A percentile compares a stretch with the other conserved stretches of the same genome.
Evolutionary conservation across 1,139 yeast species (phyloP).

Genomic region (Blastobotrys raffinosifermentans): DNA sequence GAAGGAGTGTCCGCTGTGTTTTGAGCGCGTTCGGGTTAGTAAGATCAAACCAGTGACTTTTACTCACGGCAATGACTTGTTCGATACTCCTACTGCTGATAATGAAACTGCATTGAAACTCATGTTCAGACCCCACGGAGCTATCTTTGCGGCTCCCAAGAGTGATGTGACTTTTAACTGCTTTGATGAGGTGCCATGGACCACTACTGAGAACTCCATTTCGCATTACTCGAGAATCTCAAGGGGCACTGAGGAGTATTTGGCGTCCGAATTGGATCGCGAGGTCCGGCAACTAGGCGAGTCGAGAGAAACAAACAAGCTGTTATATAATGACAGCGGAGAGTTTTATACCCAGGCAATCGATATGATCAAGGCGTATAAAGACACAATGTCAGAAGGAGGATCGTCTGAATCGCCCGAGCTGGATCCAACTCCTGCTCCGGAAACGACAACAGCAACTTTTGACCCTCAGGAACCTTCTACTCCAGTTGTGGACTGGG

Average conservation of each 20-base stretch:
- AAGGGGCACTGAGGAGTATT: constrained; percentile 54
- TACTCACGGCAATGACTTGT: constrained; percentile 49
- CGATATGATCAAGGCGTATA: constrained; percentile 40
- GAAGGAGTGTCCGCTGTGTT: constrained; percentile 84
- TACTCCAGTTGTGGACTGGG: not conserved
- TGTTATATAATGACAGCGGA: constrained; percentile 55
- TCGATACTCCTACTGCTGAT: constrained; percentile 56
- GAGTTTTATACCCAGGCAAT: constrained; percentile 54
- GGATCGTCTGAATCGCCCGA: not conserved
- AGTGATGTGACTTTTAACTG: constrained; percentile 12
- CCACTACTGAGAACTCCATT: constrained; percentile 8
- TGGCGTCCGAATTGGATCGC: constrained; percentile 46
- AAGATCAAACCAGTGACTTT: constrained; percentile 65
- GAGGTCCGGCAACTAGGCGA: constrained; percentile 48
- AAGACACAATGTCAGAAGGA: not conserved
- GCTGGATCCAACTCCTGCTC: too few relatives aligned
- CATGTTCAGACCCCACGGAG: constrained; percentile 63
- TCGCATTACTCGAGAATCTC: constrained; percentile 50
- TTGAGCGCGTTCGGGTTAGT: constrained; percentile 52
- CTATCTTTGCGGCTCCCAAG: constrained; percentile 59
- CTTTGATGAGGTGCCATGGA: constrained; percentile 15
- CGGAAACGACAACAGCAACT: too few relatives aligned
- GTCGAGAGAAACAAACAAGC: constrained; percentile 51
- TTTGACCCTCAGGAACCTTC: not conserved
- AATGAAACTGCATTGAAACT: constrained; percentile 58